Evolutionary conservation across 257 asterid genomes (phyloP), one percentile per base, ranked within the genome.

Genomic region (Scutellaria baicalensis): DNA sequence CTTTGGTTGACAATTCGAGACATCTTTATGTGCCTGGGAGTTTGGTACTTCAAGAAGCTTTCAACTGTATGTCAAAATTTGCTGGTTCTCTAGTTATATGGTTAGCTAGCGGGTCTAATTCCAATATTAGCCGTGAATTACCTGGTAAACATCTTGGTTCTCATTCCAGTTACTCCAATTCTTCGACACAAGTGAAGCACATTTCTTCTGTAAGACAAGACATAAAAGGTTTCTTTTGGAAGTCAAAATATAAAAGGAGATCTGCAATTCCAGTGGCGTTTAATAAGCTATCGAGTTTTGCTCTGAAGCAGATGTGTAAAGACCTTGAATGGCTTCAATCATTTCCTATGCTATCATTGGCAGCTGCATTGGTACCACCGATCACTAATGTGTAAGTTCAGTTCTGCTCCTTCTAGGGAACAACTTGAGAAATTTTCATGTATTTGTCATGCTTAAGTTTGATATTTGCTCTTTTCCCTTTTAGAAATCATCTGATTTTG

Each of bases 321-420:
- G 96, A 94, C 79, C 84, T 86, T 42, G 88, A 82, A 36, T 74
- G 79, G 78, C 82, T 86, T 59, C 91, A 84, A 49, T 80, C 88
- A 14, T 78, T 86, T 71, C 90, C 97, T 5, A 38, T 74, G 54
- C 84, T 94, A 48, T 80, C 95, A 10, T 69, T 94, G 74, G 96
- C 96, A 42, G 88, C 96, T 62, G 89, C 86, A 4, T 56, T 91
- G 74, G 86, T 86, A 47, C 91, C 96, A 3, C 95, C 97, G 16
- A 60, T 92, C 58, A 81, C 86, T 59, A 88, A 89, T 47, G 59
- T 84, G 99, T 94, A 86, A 84, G 97, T 75, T 65, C 70, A n/a
- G 44, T 33, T 47, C 67, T 72, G 23, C 54, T 40, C 13, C 33
- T 64, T 75, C 6, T 56, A n/a, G 8, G 7, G 52, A 35, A 18